Evolutionary conservation across 2,329 filamentous ascomycete genomes (phyloP).

Genomic region (Pochonia chlamydosporia): DNA sequence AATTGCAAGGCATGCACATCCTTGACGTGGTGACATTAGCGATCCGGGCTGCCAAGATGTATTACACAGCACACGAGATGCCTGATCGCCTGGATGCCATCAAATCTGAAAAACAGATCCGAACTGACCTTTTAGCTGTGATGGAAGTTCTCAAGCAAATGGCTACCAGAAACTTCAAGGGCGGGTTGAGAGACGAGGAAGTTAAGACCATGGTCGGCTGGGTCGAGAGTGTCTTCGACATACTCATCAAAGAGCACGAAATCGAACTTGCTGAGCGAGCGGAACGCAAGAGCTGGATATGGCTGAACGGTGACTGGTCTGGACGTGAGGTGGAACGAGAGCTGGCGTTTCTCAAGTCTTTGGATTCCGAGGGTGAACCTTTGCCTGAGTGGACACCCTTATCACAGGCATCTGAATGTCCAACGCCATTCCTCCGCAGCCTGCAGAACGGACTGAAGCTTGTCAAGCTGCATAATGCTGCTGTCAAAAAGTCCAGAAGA

Average conservation of each 20-base stretch:
- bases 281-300: constrained; percentile 70
- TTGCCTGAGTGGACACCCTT: constrained; percentile 63
- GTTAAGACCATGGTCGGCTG: constrained; percentile 68
- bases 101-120: constrained; percentile 79
- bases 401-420: constrained; percentile 35
- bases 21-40: constrained; percentile 89
- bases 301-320: constrained; percentile 74
- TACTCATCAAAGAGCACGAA: constrained; percentile 71
- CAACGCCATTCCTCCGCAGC: constrained; percentile 67
- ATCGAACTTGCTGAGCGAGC: constrained; percentile 67
- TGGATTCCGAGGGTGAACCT: constrained; percentile 54
- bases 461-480: constrained; percentile 82
- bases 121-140: constrained; percentile 75
- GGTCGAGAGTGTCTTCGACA: constrained; percentile 70
- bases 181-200: constrained; percentile 76
- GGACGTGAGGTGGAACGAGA: constrained; percentile 73
- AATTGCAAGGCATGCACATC: constrained; percentile 86
- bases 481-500: constrained; percentile 76
- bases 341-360: constrained; percentile 71
- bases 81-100: constrained; percentile 81
- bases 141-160: constrained; percentile 90
- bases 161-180: constrained; percentile 79
- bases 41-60: constrained; percentile 92
- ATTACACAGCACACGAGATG: constrained; percentile 89
- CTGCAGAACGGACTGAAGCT: constrained; percentile 77